A percentile compares a stretch with the other conserved stretches of the same genome.
These are phyloP conservation scores for Gastrodia elata DNA, from an alignment of 106 monocot genomes.

Conservation along the genomic window DNA sequence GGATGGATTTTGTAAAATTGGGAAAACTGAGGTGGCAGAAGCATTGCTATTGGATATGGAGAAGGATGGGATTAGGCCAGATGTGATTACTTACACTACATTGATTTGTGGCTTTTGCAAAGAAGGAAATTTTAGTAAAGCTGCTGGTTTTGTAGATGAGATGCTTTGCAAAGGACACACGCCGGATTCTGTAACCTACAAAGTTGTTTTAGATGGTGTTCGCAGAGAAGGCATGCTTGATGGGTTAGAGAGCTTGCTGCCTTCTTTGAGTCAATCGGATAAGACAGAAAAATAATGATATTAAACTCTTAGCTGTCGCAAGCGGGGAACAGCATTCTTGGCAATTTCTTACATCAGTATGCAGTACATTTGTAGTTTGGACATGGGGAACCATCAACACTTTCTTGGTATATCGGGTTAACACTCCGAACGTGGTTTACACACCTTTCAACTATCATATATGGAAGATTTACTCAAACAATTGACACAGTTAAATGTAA, in stretches of 20 bases:
- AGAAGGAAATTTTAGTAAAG: conserved; percentile 22
- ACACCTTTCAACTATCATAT: no score
- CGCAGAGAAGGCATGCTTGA: conserved; percentile 40
- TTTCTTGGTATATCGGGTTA: no score
- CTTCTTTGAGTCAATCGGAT: not conserved
- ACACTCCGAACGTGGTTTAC: no score
- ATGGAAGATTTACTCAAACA: no score
- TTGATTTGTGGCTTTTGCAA: conserved; percentile 26
- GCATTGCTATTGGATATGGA: conserved; percentile 9
- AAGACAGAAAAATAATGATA: not conserved
- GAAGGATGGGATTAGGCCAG: conserved; percentile 7
- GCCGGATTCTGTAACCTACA: conserved; percentile 81
- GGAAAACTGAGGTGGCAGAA: conserved; percentile 18
- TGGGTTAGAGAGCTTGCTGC: conserved; percentile 46
- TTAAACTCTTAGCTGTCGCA: no score
- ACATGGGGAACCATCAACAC: no score
- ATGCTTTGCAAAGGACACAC: conserved; percentile 60
- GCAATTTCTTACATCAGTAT: no score
- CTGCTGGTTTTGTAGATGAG: conserved; percentile 57
- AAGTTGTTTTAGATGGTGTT: conserved; percentile 72
- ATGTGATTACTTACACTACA: conserved; percentile 19
- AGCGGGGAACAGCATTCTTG: no score
- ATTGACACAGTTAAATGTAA: no score
- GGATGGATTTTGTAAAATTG: conserved; percentile 24
- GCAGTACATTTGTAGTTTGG: no score